Evolutionary conservation across 2,329 filamentous ascomycete genomes (phyloP).

Genomic region (Aureobasidium uvarum): DNA sequence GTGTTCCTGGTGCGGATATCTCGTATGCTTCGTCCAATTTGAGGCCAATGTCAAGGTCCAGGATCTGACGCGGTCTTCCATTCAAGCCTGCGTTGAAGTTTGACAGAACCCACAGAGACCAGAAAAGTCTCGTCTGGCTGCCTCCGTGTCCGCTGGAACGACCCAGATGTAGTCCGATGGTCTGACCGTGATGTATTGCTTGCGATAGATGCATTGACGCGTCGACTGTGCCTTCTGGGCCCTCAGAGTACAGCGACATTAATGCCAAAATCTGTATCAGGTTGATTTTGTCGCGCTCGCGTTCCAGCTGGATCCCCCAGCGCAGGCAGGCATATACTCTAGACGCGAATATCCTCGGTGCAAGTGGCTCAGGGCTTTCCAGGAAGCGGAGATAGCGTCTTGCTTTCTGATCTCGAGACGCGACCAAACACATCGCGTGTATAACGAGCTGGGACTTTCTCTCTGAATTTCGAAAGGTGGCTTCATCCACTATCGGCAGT

Average conservation of each 20-base stretch:
- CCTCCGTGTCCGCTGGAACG: constrained; percentile 60
- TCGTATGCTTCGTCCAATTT: constrained; percentile 22
- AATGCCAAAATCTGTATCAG: constrained; percentile 50
- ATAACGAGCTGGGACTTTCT: constrained; percentile 42
- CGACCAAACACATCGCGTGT: constrained; percentile 50
- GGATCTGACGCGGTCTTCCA: constrained; percentile 49
- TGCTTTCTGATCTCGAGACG: constrained; percentile 49
- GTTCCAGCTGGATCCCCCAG: constrained; percentile 43
- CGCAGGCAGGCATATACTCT: constrained; percentile 46
- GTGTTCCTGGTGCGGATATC: constrained; percentile 45
- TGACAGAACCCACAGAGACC: constrained; percentile 52
- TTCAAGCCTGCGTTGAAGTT: constrained; percentile 50
- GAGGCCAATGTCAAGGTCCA: constrained; percentile 40
- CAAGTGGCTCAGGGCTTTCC: constrained; percentile 34
- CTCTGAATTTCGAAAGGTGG: constrained; percentile 43
- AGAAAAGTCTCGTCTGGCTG: constrained; percentile 59
- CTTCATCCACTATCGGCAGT: constrained; percentile 48
- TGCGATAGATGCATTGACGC: constrained; percentile 52
- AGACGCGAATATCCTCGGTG: constrained; percentile 47
- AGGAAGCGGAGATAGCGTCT: constrained; percentile 42
- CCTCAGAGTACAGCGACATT: constrained; percentile 50
- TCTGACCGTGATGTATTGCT: constrained; percentile 52
- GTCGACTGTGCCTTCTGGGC: constrained; percentile 41
- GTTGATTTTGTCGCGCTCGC: constrained; percentile 48
- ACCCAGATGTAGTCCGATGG: constrained; percentile 53